Percentiles rank a stretch among this genome's conserved stretches.
phyloP scores from a whole-genome alignment of 305 asterid species.

The Solanum hybrid region DNA sequence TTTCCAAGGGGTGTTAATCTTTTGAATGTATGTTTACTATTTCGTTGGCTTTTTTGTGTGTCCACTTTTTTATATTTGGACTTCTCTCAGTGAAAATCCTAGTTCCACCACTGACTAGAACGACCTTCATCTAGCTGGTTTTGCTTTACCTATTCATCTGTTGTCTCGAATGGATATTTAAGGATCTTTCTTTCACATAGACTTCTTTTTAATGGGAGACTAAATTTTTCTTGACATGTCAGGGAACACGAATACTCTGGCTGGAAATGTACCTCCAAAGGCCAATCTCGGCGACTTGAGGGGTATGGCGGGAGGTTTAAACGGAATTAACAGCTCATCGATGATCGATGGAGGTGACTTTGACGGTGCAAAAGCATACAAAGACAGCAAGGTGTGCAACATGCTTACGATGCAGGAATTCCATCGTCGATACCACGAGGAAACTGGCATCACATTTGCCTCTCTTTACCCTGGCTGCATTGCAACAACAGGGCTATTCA shows the following conservation, averaged over 20 bases:
- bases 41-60: neutral
- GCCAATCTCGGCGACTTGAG: constrained; percentile 89
- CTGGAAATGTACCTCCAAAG: constrained; percentile 95
- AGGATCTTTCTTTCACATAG: neutral
- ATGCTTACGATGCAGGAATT: constrained; percentile 98
- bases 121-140: neutral
- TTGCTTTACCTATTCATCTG: neutral
- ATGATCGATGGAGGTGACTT: constrained; percentile 89
- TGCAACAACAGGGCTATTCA: constrained; percentile 83
- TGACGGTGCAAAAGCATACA: constrained; percentile 96
- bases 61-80: neutral
- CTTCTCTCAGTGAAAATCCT: neutral
- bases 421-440: constrained; percentile 79
- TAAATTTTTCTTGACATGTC: neutral
- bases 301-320: constrained; percentile 72
- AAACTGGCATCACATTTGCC: constrained; percentile 72
- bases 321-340: constrained; percentile 53
- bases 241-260: constrained; percentile 92
- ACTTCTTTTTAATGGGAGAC: neutral
- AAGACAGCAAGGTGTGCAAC: constrained; percentile 97
- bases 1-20: neutral
- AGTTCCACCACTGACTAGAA: neutral
- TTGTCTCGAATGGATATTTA: neutral
- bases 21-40: neutral
- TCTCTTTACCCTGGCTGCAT: constrained; percentile 96